Base-by-base conservation (phyloP, 202 grass and related monocot species). In the Schoenoplectus triqueter region DNA sequence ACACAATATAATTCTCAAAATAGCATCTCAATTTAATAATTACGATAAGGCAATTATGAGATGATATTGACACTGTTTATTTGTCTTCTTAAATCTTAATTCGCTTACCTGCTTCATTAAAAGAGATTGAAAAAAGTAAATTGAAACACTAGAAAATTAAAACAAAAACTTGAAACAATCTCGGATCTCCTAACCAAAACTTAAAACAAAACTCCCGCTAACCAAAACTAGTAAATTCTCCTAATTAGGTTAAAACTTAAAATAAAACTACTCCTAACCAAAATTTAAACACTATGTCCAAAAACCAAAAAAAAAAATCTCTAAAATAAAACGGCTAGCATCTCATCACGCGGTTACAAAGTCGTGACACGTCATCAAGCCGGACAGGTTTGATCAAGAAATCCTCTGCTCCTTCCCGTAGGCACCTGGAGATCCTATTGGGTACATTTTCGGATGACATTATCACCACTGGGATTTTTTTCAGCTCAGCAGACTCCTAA, bases 381-480 rank as follows among this genome's bases (percentile, higher is more conserved):
- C 88, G 65, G 50, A 97, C 92, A 41, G 94, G 94, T 87, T 97
- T 97, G 85, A 97, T 92, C 19, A 97, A 83, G 85, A 97, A 97
- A 70, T 89, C 94, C 87, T 94, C 94, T 10, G 94, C 94, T 6
- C 94, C 92, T 60, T 97, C 94, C 76, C 92, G 86, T 2, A 97
- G 83, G 80, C 92, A 97, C 0, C 94, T 84, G 76, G 0, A 84
- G 90, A 97, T 97, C 71, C 94, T 88, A 52, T 85, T 92, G 40
- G 94, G 94, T 64, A 97, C 90, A 86, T 97, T 94, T 80, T 97
- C 92, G 17, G 94, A 97, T 31, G 94, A 97, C 94, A 97, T 94
- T 85, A 97, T 92, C n/a, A 97, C 92, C 2, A 97, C 94, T 0
- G 94, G 94, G 48, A 97, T 97, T 83, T 89, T 86, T 73, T 73